Conservation (phyloP, 169 alveolate genomes). For the Plasmodium ovale region DNA sequence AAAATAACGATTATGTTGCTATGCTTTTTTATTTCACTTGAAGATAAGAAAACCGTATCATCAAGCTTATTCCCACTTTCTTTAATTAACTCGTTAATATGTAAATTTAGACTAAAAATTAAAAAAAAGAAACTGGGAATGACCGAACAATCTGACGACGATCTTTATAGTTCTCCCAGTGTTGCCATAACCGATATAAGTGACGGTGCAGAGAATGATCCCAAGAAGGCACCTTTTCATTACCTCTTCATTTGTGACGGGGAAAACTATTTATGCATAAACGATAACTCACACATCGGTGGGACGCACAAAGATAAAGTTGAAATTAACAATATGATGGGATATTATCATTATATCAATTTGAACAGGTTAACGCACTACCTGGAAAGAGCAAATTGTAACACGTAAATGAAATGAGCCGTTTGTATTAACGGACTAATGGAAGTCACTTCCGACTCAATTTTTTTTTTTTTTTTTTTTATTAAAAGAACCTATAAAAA, state of each 20-base stretch:
- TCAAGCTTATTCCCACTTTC: slow-evolving; percentile 48
- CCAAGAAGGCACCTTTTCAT: slow-evolving; percentile 7
- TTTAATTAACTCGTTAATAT: slow-evolving; percentile 54
- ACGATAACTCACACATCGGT: slow-evolving; percentile 37
- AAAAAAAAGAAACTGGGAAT: neutral
- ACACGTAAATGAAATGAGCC: neutral
- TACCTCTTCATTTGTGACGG: slow-evolving; percentile 74
- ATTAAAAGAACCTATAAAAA: too few relatives aligned
- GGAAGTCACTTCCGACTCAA: too few relatives aligned
- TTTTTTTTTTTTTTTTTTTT: too few relatives aligned
- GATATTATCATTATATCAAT: slow-evolving; percentile 67
- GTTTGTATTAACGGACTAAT: too few relatives aligned
- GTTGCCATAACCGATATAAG: neutral
- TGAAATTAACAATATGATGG: slow-evolving; percentile 43
- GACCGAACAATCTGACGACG: too few relatives aligned
- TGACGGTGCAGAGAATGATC: neutral
- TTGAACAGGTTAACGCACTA: slow-evolving; percentile 66
- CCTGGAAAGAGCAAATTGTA: slow-evolving; percentile 3
- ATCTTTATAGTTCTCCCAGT: too few relatives aligned
- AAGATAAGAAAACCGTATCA: neutral
- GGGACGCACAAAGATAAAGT: slow-evolving; percentile 13
- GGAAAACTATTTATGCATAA: slow-evolving; percentile 53
- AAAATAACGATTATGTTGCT: slow-evolving; percentile 51
- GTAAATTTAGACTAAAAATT: slow-evolving; percentile 38
- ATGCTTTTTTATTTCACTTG: slow-evolving; percentile 38